Evolutionary conservation across 805 yeast species (phyloP), one percentile per base, ranked within the genome.

Genomic region (Cephaloascus albidus): DNA sequence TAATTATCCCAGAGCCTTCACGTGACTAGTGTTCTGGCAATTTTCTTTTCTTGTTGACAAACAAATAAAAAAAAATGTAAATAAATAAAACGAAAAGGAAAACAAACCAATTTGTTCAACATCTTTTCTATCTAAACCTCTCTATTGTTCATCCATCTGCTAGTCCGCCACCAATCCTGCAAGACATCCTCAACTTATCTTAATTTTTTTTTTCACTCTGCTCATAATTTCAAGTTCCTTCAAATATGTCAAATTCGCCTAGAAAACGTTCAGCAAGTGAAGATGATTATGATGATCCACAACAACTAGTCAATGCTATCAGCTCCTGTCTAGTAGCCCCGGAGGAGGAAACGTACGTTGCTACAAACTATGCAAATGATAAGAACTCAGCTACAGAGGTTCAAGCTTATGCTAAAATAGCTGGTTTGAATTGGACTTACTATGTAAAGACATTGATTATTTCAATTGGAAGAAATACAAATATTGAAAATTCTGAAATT

Each of bases 381-480:
- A 76, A 77, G 44, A 83, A 76, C 46, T 52, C 61, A 43, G 77
- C 76, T 45, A 70, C 76, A 38, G 96, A 89, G 56, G 89, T 93
- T n/a, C 95, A 89, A 62, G 98, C 98, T 0, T 93, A 90, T 58
- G 98, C 97, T 28, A 93, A 93, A 58, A 81, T 93, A 36, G 89
- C 97, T 0, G 98, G 98, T 35, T 65, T 72, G 28, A 78, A 78
- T 52, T 93, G 98, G 98, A 90, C 98, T 2, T 93, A 73, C 56
- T 93, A 88, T 53, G 96, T 93, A 34, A 86, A 89, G 55, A 68
- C 78, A 15, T 65, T 90, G 38, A 73, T 72, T 20, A 74, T 90
- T 4, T 64, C 81, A 1, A 85, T 93, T 42, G 98, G 98, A n/a
- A 72, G 98, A 51, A 82, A 82, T 51, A 85, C 96, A 2, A 70